Base-by-base conservation (phyloP, 1,284 basidiomycete species). In the Lentinula novae-zelandiae region DNA sequence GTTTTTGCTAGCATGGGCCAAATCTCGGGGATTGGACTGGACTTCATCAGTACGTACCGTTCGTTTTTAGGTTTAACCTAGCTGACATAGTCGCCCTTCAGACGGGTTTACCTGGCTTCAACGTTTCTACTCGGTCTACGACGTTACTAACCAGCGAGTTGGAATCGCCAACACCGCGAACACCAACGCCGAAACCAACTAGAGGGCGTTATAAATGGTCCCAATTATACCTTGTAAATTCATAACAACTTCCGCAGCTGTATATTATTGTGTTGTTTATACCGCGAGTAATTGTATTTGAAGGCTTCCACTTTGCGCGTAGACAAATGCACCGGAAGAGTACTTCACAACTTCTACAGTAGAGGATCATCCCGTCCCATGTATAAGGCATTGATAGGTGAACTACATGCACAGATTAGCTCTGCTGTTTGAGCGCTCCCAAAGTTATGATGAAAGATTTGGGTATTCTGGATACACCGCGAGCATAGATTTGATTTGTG, bases 401-500 rank as follows among this genome's bases (percentile, higher is more conserved):
- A 38, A 38, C 36, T 38, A 38, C 0, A 17, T 20, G 17, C 15
- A 42, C 13, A 42, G 8, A 39, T 56, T 31, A 56, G 34, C 40
- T 44, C 40, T 56, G 62, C 49, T 64, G 62, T 27, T 66, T 67
- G n/a, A 71, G 63, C 10, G 66, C 60, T n/a, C 66, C 67, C 13
- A 67, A 60, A 15, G 61, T 63, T 13, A 62, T 53, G 42, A 71
- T 59, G 59, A 69, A 69, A 36, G 53, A 63, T 57, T 87, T 87
- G 13, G 89, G 84, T 52, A 97, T 85, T 0, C 85, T 78, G 0
- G 93, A 95, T 5, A 95, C 94, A 31, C 89, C 90, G 3, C 94
- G 87, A 1, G 94, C 95, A 68, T 95, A 96, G 44, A 92, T 87
- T 56, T 89, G 85, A 46, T 85, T 90, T 22, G 95, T 97, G 70